Conservation (phyloP, 1,284 basidiomycete genomes). For the Coniophora puteana region DNA sequence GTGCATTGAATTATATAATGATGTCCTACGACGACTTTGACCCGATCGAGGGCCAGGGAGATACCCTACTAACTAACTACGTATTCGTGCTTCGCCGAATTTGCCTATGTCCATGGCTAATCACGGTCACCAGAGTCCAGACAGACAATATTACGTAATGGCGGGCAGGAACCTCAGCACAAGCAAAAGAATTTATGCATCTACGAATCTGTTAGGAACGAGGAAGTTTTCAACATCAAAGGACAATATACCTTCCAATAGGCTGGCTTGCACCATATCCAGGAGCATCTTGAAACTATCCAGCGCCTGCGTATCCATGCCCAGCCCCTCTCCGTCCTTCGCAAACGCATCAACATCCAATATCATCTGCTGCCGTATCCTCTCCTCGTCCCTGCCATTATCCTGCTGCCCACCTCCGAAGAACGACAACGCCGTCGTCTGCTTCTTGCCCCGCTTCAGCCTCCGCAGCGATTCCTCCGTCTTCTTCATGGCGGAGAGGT, state of each 20-base stretch:
- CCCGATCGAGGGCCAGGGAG: too few species aligned
- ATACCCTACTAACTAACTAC: too few species aligned
- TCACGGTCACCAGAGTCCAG: too few species aligned
- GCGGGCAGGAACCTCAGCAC: too few species aligned
- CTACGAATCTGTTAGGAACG: too few species aligned
- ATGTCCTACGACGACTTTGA: too few species aligned
- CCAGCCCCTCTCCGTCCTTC: constrained; percentile 68
- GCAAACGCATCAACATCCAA: constrained; percentile 83
- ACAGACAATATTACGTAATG: too few species aligned
- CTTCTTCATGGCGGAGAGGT: constrained; percentile 82
- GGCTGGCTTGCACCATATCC: constrained; percentile 53
- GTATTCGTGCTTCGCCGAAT: too few species aligned
- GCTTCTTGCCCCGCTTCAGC: constrained; percentile 82
- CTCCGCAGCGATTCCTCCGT: constrained; percentile 84
- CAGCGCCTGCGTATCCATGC: constrained; percentile 56
- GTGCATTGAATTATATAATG: too few species aligned
- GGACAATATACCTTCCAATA: constrained; percentile 37
- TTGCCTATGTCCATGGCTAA: too few species aligned
- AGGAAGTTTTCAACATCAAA: too few species aligned
- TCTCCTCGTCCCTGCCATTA: constrained; percentile 73
- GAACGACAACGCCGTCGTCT: constrained; percentile 76
- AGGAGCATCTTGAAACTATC: constrained; percentile 54
- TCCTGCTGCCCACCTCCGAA: constrained; percentile 42
- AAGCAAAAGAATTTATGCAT: too few species aligned
- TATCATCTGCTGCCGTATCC: constrained; percentile 82